Base-by-base conservation (phyloP, 2,329 filamentous ascomycete genomes). In the Fusarium neocosmosporiellum region DNA sequence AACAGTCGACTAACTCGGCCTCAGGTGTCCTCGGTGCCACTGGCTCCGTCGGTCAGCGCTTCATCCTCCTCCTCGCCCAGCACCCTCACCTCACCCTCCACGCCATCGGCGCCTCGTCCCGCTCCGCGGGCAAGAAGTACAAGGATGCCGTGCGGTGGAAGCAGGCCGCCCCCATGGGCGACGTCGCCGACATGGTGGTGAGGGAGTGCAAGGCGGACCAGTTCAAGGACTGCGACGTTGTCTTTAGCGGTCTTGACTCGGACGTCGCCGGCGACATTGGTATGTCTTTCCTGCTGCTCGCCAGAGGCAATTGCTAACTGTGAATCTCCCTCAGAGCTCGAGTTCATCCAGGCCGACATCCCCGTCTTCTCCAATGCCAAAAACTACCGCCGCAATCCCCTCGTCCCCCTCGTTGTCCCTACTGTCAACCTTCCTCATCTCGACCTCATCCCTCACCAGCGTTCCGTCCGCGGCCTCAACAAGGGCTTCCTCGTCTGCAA, bases 331-430 rank as follows among this genome's bases (percentile, higher is more conserved):
- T 9, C 77, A 95, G 95, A 98, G 83, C 94, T 94, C 89, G 93
- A 93, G 76, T 98, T 98, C 83, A 88, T 97, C 79, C 93, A 92
- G 80, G 92, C 94, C 69, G 92, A 98, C 79, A 90, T 98, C 59
- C 91, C 94, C 78, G 93, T 98, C 81, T 98, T 99, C 87, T 98
- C 95, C 78, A 99, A 98, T 83, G 95, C 96, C 59, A 98, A 98
- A 85, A 98, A 98, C 89, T 94, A 98, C 88, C 93, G 96, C 78
- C 92, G 92, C 81, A 92, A 98, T 81, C 94, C 95, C 22, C 87
- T 96, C 57, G 95, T 98, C 3, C 96, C 96, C 13, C 91, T 98
- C 79, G 93, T 98, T 73, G 95, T 98, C 10, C 96, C 96, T 2
- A 98, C 95, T 22, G 95, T 98, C 82, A 98, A 98, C 86, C 91